These are phyloP conservation scores for Cantharellus anzutake DNA, from an alignment of 768 basidiomycete species.

Conservation along the genomic window DNA sequence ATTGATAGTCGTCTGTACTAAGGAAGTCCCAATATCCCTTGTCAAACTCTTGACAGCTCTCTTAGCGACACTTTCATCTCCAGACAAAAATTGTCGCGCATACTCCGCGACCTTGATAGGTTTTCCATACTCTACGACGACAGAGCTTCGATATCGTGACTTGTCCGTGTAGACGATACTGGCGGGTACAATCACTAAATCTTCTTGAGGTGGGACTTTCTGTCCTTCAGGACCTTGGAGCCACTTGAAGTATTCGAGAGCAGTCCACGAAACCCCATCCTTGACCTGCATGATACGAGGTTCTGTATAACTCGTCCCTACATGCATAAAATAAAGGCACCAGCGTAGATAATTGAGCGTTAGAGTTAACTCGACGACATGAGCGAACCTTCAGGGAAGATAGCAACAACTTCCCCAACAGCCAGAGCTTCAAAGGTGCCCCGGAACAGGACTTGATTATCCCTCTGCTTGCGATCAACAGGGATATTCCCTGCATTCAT, in stretches of 20 bases:
- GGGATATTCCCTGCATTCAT: conserved; percentile 92
- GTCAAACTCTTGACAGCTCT: conserved; percentile 78
- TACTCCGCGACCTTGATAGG: conserved; percentile 63
- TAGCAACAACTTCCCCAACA: conserved; percentile 64
- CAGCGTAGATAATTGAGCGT: not conserved
- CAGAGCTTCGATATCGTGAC: conserved; percentile 80
- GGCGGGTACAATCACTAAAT: conserved; percentile 52
- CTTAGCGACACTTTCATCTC: conserved; percentile 45
- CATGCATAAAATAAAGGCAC: conserved; percentile 6
- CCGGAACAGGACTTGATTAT: conserved; percentile 71
- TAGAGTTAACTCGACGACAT: conserved; percentile 26
- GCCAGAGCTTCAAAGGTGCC: conserved; percentile 78
- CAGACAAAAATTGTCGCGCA: conserved; percentile 57
- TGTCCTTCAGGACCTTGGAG: conserved; percentile 33
- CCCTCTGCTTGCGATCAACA: conserved; percentile 86
- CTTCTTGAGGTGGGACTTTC: conserved; percentile 19
- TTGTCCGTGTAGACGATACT: conserved; percentile 94
- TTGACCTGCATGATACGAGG: conserved; percentile 73
- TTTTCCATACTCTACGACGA: conserved; percentile 49
- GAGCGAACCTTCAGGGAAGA: conserved; percentile 67
- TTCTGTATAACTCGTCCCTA: conserved; percentile 48
- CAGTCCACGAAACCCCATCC: conserved; percentile 89
- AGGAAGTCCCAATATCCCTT: conserved; percentile 43
- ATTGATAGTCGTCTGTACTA: conserved; percentile 69
- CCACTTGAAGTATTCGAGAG: conserved; percentile 82